phyloP scores from a whole-genome alignment of 257 asterid genomes.

The Solanum chiquidenum region DNA sequence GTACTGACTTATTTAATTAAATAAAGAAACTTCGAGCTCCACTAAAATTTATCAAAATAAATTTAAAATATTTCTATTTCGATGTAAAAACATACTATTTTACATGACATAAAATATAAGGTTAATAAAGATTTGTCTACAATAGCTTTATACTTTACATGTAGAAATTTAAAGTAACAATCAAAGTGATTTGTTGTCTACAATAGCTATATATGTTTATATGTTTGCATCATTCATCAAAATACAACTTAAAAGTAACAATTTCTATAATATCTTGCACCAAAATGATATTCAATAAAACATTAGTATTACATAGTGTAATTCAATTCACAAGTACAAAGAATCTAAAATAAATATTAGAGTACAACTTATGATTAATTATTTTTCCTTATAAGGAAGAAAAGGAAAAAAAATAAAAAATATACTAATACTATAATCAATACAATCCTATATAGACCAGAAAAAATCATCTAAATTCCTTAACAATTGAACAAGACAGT shows the following conservation, averaged over 20 bases:
- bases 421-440: neutral
- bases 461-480: neutral
- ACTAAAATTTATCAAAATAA: neutral
- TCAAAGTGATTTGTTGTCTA: neutral
- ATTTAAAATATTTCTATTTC: too few species aligned
- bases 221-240: neutral
- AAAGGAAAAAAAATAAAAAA: neutral
- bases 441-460: neutral
- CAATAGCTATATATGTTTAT: neutral
- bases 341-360: neutral
- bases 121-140: too few species aligned
- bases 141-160: neutral
- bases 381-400: neutral
- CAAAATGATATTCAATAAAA: neutral
- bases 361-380: neutral
- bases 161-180: neutral
- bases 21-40: too few species aligned
- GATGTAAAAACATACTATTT: too few species aligned
- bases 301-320: neutral
- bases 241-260: neutral
- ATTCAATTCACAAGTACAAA: neutral
- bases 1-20: too few species aligned
- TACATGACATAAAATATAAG: neutral
- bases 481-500: neutral
- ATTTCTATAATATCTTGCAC: neutral